Conservation (phyloP, 1,284 basidiomycete species). For the Anthracocystis panici-leucophaei region DNA sequence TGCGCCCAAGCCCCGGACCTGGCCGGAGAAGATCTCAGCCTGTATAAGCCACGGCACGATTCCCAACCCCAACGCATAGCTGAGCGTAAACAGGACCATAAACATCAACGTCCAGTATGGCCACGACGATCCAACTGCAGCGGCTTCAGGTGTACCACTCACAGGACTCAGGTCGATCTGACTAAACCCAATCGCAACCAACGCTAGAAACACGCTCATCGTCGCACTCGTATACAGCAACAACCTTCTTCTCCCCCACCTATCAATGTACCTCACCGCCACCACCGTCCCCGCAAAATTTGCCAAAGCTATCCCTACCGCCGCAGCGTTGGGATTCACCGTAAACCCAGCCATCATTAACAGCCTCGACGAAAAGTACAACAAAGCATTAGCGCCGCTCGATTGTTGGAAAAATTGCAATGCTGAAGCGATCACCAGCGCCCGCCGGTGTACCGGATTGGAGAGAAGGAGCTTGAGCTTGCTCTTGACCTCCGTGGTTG, state of each 20-base stretch:
- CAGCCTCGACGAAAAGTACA: constrained; percentile 55
- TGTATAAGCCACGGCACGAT: constrained; percentile 63
- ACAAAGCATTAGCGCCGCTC: constrained; percentile 40
- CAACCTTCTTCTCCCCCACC: constrained; percentile 54
- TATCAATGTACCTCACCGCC: constrained; percentile 57
- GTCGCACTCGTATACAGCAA: constrained; percentile 56
- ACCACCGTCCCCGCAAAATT: constrained; percentile 59
- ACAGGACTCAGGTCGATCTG: constrained; percentile 40
- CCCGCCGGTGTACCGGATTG: constrained; percentile 36
- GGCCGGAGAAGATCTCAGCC: constrained; percentile 56
- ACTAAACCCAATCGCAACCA: constrained; percentile 48
- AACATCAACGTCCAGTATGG: constrained; percentile 42
- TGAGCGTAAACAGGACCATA: constrained; percentile 54
- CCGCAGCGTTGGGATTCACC: constrained; percentile 58
- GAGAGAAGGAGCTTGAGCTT: constrained; percentile 43
- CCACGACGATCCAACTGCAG: constrained; percentile 30
- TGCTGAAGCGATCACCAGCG: constrained; percentile 55
- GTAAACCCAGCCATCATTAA: constrained; percentile 60
- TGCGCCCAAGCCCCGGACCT: constrained; percentile 45
- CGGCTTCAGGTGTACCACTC: constrained; percentile 7
- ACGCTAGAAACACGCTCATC: constrained; percentile 39
- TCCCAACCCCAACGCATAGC: constrained; percentile 60
- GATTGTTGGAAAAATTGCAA: constrained; percentile 56
- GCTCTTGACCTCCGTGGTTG: constrained; percentile 26
- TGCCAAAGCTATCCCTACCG: constrained; percentile 55